These are phyloP conservation scores for Phallus indusiatus DNA, from an alignment of 768 basidiomycete species.

Conservation along the genomic window DNA sequence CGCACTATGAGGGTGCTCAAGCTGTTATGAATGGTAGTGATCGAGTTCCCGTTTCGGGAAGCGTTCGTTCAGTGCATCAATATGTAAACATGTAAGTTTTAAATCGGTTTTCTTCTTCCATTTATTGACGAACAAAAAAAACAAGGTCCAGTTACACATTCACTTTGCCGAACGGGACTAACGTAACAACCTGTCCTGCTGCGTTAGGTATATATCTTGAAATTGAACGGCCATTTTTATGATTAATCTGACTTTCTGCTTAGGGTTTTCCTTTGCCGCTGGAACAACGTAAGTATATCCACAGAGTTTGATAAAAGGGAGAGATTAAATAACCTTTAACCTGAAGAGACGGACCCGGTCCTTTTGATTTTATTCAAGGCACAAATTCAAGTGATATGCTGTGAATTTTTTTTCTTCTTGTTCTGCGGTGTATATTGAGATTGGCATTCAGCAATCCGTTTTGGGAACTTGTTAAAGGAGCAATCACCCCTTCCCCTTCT, in stretches of 20 bases:
- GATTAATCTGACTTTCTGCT: background rate
- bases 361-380: conserved; percentile 71
- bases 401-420: conserved; percentile 32
- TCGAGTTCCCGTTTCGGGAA: conserved; percentile 42
- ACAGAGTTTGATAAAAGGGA: background rate
- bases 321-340: background rate
- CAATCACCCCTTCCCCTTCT: conserved; percentile 55
- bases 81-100: conserved; percentile 56
- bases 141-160: conserved; percentile 61
- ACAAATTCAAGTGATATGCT: conserved; percentile 49
- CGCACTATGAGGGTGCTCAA: conserved; percentile 62
- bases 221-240: too few species aligned
- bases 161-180: conserved; percentile 53
- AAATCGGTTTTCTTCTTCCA: background rate
- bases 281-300: conserved; percentile 58
- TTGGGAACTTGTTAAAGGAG: conserved; percentile 74
- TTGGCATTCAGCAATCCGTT: conserved; percentile 67
- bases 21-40: conserved; percentile 53
- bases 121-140: background rate
- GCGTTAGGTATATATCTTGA: conserved; percentile 48
- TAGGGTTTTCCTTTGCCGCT: conserved; percentile 69
- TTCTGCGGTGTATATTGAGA: too few species aligned
- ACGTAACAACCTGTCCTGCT: conserved; percentile 61
- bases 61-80: conserved; percentile 58
- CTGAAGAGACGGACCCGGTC: conserved; percentile 69